Evolutionary conservation across 371 early-diverging fungal species (phyloP).

Genomic region (Apophysomyces ossiformis): DNA sequence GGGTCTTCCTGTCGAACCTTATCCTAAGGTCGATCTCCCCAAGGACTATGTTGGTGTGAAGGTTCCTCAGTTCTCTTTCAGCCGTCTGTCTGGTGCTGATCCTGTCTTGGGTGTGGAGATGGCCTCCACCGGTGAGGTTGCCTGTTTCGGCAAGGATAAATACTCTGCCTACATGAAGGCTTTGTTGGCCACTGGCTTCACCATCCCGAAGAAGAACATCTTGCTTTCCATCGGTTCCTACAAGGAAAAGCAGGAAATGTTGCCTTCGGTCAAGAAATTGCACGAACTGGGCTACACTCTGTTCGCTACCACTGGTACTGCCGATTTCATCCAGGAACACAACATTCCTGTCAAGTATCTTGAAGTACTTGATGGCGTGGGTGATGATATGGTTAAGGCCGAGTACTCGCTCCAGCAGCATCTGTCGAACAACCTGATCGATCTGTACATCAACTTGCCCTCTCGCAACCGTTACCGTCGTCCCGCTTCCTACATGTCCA

Average conservation of each 20-base stretch:
- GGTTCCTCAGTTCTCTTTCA: constrained; percentile 96
- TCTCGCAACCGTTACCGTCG: constrained; percentile 95
- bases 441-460: constrained; percentile 97
- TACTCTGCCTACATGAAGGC: constrained; percentile 97
- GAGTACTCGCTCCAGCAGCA: constrained; percentile 94
- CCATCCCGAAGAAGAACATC: constrained; percentile 90
- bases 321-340: constrained; percentile 94
- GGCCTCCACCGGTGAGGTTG: constrained; percentile 99
- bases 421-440: constrained; percentile 95
- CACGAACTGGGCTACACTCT: constrained; percentile 85
- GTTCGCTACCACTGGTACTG: constrained; percentile 95
- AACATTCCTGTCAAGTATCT: constrained; percentile 89
- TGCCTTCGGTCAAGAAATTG: constrained; percentile 83
- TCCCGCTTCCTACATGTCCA: constrained; percentile 93
- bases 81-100: constrained; percentile 93
- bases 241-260: constrained; percentile 94
- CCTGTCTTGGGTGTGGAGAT: constrained; percentile 97
- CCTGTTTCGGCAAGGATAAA: constrained; percentile 94
- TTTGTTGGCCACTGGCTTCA: constrained; percentile 88
- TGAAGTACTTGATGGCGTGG: constrained; percentile 69
- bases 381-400: constrained; percentile 67
- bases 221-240: constrained; percentile 92
- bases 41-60: constrained; percentile 88
- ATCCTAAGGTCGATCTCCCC: constrained; percentile 65
- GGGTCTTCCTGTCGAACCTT: constrained; percentile 71